Percentiles rank a stretch among this genome's conserved stretches.
Evolutionary conservation across 2,329 filamentous ascomycete species (phyloP).

Genomic region (Alternaria solani): DNA sequence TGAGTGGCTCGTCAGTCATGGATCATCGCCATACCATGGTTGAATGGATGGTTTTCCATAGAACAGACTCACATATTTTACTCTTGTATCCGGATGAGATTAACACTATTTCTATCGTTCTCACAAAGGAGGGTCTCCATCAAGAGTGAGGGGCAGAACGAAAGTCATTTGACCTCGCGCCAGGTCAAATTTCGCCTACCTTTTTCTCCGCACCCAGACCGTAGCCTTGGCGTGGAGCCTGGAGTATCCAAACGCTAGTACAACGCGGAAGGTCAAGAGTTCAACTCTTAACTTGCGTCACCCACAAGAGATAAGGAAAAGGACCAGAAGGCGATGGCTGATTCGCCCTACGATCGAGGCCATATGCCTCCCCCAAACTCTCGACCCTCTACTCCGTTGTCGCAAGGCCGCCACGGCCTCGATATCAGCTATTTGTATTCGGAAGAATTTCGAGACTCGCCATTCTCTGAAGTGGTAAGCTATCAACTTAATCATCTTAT

Average conservation of each 20-base stretch:
- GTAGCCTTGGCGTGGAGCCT: conserved; percentile 36
- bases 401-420: neutral
- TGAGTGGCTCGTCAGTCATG: too few relatives aligned
- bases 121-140: too few relatives aligned
- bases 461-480: neutral
- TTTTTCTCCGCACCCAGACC: neutral
- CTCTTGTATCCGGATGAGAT: too few relatives aligned
- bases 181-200: conserved; percentile 6
- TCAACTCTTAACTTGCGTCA: neutral
- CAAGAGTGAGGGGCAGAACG: too few relatives aligned
- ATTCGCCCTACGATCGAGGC: neutral
- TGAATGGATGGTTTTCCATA: too few relatives aligned
- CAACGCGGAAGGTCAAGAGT: neutral
- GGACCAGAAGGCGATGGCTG: neutral
- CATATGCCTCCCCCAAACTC: neutral
- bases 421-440: neutral
- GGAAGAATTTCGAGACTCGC: neutral
- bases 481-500: neutral
- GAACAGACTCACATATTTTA: too few relatives aligned
- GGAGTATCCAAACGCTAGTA: conserved; percentile 18
- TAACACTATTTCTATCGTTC: too few relatives aligned
- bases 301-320: neutral
- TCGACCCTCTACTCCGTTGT: neutral
- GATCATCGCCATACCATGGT: too few relatives aligned
- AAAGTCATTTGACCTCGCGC: neutral